Base-by-base conservation (phyloP, 768 basidiomycete genomes). In the Boletus rufocinnamomeus region DNA sequence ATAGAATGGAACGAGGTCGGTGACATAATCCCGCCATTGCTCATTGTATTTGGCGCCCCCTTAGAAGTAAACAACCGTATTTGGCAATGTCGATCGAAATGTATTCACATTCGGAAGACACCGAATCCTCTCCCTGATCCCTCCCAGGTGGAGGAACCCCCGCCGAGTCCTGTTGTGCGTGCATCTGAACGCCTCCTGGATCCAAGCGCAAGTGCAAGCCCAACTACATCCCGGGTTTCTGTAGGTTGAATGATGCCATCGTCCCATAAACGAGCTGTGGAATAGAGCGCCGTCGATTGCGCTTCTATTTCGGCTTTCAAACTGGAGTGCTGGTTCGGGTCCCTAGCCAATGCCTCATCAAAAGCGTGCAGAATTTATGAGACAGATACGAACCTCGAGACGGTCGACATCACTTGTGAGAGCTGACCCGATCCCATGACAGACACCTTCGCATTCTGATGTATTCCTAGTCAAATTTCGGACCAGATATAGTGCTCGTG, bases 341-440 rank as follows among this genome's bases (percentile, higher is more conserved):
- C 92, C 72, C 91, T 93, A 62, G 8, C 51, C 49, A 56, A 37
- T 25, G 27, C 28, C 14, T 53, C 30, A 50, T 46, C 41, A 51
- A 40, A 32, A 37, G 27, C 40, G 25, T 34, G 53, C 40, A 4
- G 8, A 48, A 3, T 34, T 2, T 17, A 19, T 14, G 35, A 25
- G 50, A 57, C 45, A 16, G 38, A 25, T 16, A 73, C 80, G 37
- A 74, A 93, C 86, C 85, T 90, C 13, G 93, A 93, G 17, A 97
- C 93, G 0, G 85, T 83, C 16, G 88, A 78, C 95, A 98, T 98
- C 41, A 98, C 95, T 66, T 92, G 88, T 11, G 92, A 93, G 27
- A 98, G 82, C 69, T 97, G 95, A 10, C 86, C 90, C 2, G 91
- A 92, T 37, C 95, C 95, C 95, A 98, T 98, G 38, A 98, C 95